Evolutionary conservation across 1,284 basidiomycete species (phyloP).

Genomic region (Xerocomus cyaneibrunnescens): DNA sequence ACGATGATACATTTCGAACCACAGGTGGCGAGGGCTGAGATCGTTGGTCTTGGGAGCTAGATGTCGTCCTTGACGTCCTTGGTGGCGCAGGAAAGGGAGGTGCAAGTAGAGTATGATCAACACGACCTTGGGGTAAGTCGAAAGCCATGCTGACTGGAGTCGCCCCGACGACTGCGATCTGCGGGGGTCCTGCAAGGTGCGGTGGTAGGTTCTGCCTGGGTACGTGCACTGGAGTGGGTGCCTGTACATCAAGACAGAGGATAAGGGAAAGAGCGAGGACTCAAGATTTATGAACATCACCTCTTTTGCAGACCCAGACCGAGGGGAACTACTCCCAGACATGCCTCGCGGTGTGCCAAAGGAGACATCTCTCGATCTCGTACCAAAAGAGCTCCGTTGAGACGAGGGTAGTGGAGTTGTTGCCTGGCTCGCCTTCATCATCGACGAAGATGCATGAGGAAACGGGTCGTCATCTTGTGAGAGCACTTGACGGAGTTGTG

Average conservation of each 20-base stretch:
- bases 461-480: slow-evolving; percentile 30
- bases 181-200: slow-evolving; percentile 23
- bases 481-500: slow-evolving; percentile 35
- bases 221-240: slow-evolving; percentile 22
- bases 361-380: slow-evolving; percentile 16
- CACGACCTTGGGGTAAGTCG: slow-evolving; percentile 24
- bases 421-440: slow-evolving; percentile 32
- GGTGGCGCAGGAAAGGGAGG: slow-evolving; percentile 31
- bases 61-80: slow-evolving; percentile 26
- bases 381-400: slow-evolving; percentile 27
- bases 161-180: slow-evolving; percentile 34
- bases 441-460: slow-evolving; percentile 28
- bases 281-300: slow-evolving; percentile 10
- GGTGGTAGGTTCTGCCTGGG: slow-evolving; percentile 10
- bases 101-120: slow-evolving; percentile 28
- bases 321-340: slow-evolving; percentile 25
- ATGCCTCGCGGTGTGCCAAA: slow-evolving; percentile 26
- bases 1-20: slow-evolving; percentile 7
- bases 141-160: slow-evolving; percentile 22
- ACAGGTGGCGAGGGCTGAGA: slow-evolving; percentile 12
- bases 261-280: slow-evolving; percentile 8
- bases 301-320: slow-evolving; percentile 26
- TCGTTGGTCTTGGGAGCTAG: slow-evolving; percentile 25
- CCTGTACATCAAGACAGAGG: slow-evolving; percentile 9
- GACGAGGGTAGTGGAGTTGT: slow-evolving; percentile 27